These are phyloP conservation scores for Camelina hispida DNA, from an alignment of 345 rosid species.

Conservation along the genomic window DNA sequence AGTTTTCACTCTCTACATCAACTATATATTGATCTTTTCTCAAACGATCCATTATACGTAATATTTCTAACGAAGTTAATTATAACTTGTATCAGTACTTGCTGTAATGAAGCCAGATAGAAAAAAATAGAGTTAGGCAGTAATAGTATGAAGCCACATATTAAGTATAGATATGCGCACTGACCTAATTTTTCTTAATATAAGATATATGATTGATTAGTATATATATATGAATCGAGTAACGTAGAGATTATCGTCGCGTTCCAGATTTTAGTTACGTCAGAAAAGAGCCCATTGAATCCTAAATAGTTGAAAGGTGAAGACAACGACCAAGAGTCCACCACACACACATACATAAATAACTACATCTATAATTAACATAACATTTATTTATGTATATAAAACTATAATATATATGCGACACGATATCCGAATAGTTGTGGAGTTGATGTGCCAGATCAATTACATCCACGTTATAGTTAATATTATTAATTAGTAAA, in stretches of 20 bases:
- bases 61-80: not conserved
- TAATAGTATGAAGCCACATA: constrained; percentile 38
- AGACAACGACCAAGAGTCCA: constrained; percentile 26
- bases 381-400: not conserved
- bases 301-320: constrained; percentile 44
- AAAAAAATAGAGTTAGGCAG: constrained; percentile 28
- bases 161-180: not conserved
- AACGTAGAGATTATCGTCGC: constrained; percentile 24
- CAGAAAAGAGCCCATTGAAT: constrained; percentile 41
- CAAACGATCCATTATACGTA: not conserved
- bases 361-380: not conserved
- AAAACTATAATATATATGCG: not conserved
- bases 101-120: constrained; percentile 18
- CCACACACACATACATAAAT: not conserved
- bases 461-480: constrained; percentile 23
- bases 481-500: constrained; percentile 1
- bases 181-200: constrained; percentile 7
- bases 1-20: too few relatives aligned
- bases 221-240: constrained; percentile 10
- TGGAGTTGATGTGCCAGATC: constrained; percentile 42
- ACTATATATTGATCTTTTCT: not conserved
- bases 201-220: constrained; percentile 20
- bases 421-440: constrained; percentile 21
- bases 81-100: not conserved
- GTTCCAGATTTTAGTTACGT: constrained; percentile 31